Base-by-base conservation (phyloP, 768 basidiomycete species). In the Peribolospora kevripleyi region DNA sequence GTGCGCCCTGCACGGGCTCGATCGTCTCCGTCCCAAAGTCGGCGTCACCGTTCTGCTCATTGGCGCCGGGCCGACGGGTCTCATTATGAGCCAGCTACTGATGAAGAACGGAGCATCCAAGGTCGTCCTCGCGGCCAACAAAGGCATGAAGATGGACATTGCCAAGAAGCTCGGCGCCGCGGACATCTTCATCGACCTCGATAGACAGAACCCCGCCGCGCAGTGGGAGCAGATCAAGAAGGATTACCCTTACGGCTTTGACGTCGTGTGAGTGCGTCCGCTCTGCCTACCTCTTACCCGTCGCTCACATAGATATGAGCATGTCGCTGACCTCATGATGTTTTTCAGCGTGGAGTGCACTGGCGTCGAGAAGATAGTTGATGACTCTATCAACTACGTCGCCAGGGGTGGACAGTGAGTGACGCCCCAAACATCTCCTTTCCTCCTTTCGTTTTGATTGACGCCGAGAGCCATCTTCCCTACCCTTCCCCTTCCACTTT, bases 31-130 rank as follows among this genome's bases (percentile, higher is more conserved):
- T 55, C 79, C 83, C 1, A 76, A 80, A 3, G 82, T 87, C 56
- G 86, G 86, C 38, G 71, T 82, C 46, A 84, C 87, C 51, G 84
- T 82, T 14, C 76, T 91, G 53, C 71, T 90, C 42, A 73, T 88
- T 49, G 86, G 86, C 52, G 82, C 86, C n/a, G 86, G 86, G 9
- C 85, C 86, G 0, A 90, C 86, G 4, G 82, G 86, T n/a, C 74
- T 90, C 42, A 84, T 88, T 58, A 76, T 91, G 48, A 79, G 85
- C 0, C 86, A 90, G 66, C 72, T 91, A 36, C 71, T 90, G 57
- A 86, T 84, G 68, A 71, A 83, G 47, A 88, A 87, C 65, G 86
- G 86, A 48, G 86, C 86, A 11, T 70, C 75, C 36, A 75, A 75
- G 57, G 76, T 88, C 55, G 82, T 83, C 53, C 78, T 91, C 55